Evolutionary conservation across 2,329 filamentous ascomycete species (phyloP).

Genomic region (Cryoendolithus antarcticus): DNA sequence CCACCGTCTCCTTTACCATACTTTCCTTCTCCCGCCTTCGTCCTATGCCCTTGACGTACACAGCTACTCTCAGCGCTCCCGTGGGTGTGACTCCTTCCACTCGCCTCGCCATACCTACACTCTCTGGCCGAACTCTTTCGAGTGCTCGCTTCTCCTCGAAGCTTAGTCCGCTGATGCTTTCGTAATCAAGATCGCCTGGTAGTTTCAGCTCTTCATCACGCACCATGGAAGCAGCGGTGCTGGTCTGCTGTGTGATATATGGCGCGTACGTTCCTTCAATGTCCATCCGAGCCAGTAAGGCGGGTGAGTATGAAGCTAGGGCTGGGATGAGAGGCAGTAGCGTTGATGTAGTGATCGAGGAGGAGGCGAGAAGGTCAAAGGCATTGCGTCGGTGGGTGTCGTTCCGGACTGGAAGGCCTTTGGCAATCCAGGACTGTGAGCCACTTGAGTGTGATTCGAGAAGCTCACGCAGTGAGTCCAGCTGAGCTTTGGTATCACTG

Average conservation of each 20-base stretch:
- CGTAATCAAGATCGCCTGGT: constrained; percentile 66
- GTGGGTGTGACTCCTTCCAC: constrained; percentile 62
- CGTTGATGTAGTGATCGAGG: constrained; percentile 44
- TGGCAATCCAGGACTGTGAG: constrained; percentile 53
- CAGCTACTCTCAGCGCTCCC: constrained; percentile 45
- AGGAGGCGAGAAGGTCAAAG: constrained; percentile 65
- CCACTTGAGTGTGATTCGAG: constrained; percentile 49
- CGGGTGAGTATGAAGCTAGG: constrained; percentile 41
- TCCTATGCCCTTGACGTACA: constrained; percentile 42
- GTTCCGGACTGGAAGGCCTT: constrained; percentile 56
- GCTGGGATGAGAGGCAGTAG: constrained; percentile 47
- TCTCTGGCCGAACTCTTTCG: constrained; percentile 62
- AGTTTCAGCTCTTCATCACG: constrained; percentile 66
- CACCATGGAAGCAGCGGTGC: constrained; percentile 53
- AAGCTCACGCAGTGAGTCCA: constrained; percentile 50
- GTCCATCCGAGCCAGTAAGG: constrained; percentile 56
- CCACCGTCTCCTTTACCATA: constrained; percentile 18
- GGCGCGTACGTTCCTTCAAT: constrained; percentile 82
- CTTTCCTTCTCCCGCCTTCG: constrained; percentile 20
- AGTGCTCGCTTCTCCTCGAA: constrained; percentile 66
- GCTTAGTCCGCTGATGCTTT: constrained; percentile 58
- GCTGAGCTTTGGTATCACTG: constrained; percentile 51
- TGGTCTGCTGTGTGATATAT: constrained; percentile 63
- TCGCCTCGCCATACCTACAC: constrained; percentile 73
- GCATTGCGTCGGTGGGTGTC: constrained; percentile 59